These are phyloP conservation scores for Pseudocercospora macadamiae DNA, from an alignment of 2,329 filamentous ascomycete species.

Conservation along the genomic window DNA sequence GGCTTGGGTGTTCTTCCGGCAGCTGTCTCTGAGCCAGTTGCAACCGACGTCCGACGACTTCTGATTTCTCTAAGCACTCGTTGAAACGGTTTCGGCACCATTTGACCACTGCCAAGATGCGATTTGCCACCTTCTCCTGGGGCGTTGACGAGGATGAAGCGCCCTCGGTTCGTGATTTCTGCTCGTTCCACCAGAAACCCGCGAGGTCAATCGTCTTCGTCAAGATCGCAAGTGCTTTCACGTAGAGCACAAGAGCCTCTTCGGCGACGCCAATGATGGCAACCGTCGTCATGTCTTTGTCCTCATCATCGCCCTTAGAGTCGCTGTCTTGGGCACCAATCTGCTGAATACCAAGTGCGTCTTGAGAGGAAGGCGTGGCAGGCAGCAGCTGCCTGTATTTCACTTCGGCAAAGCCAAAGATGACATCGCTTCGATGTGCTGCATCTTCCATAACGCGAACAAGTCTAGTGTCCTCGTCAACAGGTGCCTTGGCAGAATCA, in stretches of 20 bases:
- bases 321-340: conserved; percentile 59
- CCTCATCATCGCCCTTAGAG: conserved; percentile 62
- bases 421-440: conserved; percentile 90
- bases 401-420: conserved; percentile 96
- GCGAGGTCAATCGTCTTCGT: conserved; percentile 96
- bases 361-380: conserved; percentile 72
- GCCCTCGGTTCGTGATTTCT: conserved; percentile 56
- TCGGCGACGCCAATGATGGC: conserved; percentile 86
- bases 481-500: conserved; percentile 53
- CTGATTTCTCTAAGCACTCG: conserved; percentile 93
- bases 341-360: conserved; percentile 63
- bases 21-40: conserved; percentile 82
- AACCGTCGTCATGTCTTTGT: conserved; percentile 79
- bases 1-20: conserved; percentile 80
- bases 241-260: conserved; percentile 92
- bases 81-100: conserved; percentile 96
- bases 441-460: conserved; percentile 87
- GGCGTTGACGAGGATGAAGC: conserved; percentile 38
- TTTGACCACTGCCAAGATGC: conserved; percentile 91
- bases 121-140: conserved; percentile 38
- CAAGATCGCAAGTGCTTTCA: conserved; percentile 87
- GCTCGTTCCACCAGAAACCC: conserved; percentile 76
- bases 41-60: conserved; percentile 86
- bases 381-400: conserved; percentile 98
- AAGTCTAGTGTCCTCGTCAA: conserved; percentile 79